A percentile compares a stretch with the other conserved stretches of the same genome.
phyloP scores from a whole-genome alignment of 306 rosid species.

The Vigna hirtella region DNA sequence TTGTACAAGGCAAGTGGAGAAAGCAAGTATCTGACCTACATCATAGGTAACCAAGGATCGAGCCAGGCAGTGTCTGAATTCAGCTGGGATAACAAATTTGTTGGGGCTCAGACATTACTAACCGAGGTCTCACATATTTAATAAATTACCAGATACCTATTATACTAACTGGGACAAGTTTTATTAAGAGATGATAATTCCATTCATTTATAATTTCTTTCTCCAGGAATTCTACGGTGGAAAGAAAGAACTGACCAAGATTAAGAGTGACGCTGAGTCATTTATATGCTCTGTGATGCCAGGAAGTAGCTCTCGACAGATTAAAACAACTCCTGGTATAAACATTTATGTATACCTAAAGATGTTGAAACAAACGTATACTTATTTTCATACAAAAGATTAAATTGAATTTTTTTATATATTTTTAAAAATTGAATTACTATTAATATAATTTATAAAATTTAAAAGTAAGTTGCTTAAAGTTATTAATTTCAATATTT shows the following conservation, averaged over 20 bases:
- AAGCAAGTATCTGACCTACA: constrained; percentile 63
- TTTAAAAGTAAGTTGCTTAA: too few relatives aligned
- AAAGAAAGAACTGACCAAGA: constrained; percentile 59
- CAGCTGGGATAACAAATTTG: constrained; percentile 93
- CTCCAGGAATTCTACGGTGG: constrained; percentile 71
- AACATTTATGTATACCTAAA: not conserved
- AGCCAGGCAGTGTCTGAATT: constrained; percentile 72
- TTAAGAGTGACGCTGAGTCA: constrained; percentile 65
- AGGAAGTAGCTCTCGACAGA: constrained; percentile 70
- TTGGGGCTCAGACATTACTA: constrained; percentile 81
- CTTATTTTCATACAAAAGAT: too few relatives aligned
- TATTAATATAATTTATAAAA: too few relatives aligned
- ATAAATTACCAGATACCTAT: too few relatives aligned
- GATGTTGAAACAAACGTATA: too few relatives aligned
- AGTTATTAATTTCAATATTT: too few relatives aligned
- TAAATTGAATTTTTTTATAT: too few relatives aligned
- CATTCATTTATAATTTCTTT: not conserved
- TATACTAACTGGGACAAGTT: too few relatives aligned
- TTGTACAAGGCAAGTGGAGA: constrained; percentile 72
- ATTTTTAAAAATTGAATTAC: too few relatives aligned
- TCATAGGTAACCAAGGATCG: constrained; percentile 68
- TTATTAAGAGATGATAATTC: not conserved
- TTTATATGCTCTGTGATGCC: constrained; percentile 82
- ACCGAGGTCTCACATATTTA: constrained; percentile 51
- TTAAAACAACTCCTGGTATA: constrained; percentile 71